These are phyloP conservation scores for Climacium dendroides DNA, from an alignment of 225 moss, liverwort and hornwort genomes.

Conservation along the genomic window DNA sequence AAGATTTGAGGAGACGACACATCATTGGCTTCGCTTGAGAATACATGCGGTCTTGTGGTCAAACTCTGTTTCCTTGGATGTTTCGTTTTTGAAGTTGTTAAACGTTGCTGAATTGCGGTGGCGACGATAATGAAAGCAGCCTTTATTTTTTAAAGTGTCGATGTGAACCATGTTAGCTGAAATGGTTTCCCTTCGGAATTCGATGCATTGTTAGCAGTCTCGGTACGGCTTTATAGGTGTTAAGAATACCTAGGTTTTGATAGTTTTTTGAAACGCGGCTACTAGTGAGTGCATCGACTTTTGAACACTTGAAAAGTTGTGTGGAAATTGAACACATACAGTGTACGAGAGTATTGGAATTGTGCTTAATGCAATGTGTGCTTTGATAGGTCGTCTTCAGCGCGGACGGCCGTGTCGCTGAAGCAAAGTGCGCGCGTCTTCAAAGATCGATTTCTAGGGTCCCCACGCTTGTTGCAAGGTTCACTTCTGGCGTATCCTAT, in stretches of 20 bases:
- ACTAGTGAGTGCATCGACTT: neutral
- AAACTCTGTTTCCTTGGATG: neutral
- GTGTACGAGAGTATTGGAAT: neutral
- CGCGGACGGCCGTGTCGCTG: constrained; percentile 6
- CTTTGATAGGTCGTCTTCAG: constrained; percentile 1
- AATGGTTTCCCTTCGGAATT: neutral
- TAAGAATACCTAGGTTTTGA: neutral
- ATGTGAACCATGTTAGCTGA: neutral
- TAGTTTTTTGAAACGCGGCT: neutral
- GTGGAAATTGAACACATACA: neutral
- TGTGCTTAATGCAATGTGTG: neutral
- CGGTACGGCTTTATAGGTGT: neutral
- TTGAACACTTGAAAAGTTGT: neutral
- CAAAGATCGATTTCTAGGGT: constrained; percentile 21
- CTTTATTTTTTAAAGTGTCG: neutral
- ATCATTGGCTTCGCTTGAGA: neutral
- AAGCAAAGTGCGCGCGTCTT: constrained; percentile 20
- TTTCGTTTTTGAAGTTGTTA: neutral
- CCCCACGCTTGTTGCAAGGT: constrained; percentile 8
- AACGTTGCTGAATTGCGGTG: neutral
- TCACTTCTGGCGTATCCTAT: constrained; percentile 9
- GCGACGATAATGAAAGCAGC: neutral
- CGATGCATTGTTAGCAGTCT: neutral
- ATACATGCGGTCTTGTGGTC: neutral
- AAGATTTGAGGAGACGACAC: neutral